Percentiles rank a stretch among this genome's conserved stretches.
phyloP scores from a whole-genome alignment of 2,329 filamentous ascomycete genomes.

The Exophiala sp. region DNA sequence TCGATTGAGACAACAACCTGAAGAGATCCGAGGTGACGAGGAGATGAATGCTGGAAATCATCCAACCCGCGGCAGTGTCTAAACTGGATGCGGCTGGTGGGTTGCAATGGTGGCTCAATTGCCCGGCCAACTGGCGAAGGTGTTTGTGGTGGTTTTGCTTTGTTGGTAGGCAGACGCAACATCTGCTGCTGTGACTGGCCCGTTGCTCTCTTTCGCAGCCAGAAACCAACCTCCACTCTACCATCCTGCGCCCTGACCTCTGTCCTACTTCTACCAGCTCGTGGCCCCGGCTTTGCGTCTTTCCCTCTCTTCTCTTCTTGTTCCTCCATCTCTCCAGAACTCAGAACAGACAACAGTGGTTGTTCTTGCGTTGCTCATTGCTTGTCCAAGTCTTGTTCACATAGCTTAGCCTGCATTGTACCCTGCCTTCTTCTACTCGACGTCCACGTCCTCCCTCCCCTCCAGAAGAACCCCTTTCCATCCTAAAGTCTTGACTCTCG shows the following conservation, averaged over 20 bases:
- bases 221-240: background rate
- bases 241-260: background rate
- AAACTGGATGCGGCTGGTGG: slow-evolving; percentile 6
- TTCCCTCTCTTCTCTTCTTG: slow-evolving; percentile 1
- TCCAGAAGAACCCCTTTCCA: background rate
- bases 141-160: slow-evolving; percentile 6
- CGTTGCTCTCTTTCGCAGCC: background rate
- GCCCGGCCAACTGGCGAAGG: slow-evolving; percentile 1
- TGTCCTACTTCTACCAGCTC: slow-evolving; percentile 3
- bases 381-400: slow-evolving; percentile 2
- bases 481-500: slow-evolving; percentile 31
- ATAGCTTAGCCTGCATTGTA: slow-evolving; percentile 8
- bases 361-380: background rate
- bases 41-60: background rate
- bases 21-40: too few species aligned
- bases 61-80: too few species aligned
- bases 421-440: background rate
- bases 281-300: background rate
- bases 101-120: background rate
- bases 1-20: too few species aligned
- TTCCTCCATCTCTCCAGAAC: background rate
- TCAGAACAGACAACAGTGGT: background rate
- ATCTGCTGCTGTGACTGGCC: background rate
- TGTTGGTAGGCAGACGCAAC: slow-evolving; percentile 2
- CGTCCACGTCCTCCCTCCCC: background rate